Base-by-base conservation (phyloP, 495 filamentous ascomycete genomes). In the Glutinoglossum americanum region DNA sequence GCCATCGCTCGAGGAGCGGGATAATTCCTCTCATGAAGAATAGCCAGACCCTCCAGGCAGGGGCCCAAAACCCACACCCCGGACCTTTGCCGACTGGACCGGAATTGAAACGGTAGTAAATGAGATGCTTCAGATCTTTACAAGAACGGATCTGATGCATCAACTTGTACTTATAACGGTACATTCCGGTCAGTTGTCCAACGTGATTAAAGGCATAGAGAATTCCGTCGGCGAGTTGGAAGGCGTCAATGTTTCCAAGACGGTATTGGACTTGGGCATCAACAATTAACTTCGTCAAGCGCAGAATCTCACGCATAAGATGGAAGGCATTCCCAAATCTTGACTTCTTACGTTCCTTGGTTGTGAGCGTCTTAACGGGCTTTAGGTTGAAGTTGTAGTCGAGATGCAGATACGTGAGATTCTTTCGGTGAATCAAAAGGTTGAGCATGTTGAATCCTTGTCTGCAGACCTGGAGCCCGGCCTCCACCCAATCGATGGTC, bases 321-420 rank as follows among this genome's bases (percentile, higher is more conserved):
- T 99, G 93, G 76, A 99, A 99, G 35, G 93, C 93, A 64, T 99
- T 99, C 73, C 93, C 93, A 63, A 99, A 99, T 48, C 93, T 84
- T 26, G 92, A 97, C 79, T 99, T 99, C 76, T 99, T 99, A 54
- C 93, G 84, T 74, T 99, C 93, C 71, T 99, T 99, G 21, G 92
- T 99, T 0, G 93, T 99, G 67, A 99, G 67, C 0, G 93, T 99
- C 70, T 99, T 99, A 60, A 99, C 90, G 9, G 93, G 93, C 72
- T 99, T 99, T 66, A 99, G 67, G 71, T 99, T 99, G 75, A 99
- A 99, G 72, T 99, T 99, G 73, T 97, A 99, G 64, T 99, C 93
- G 27, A 99, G 76, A 75, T 99, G 93, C 44, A 99, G 79, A 70
- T 99, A 99, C 6, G 93, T 99, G 59, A 99, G 73, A 67, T 97